Base-by-base conservation (phyloP, 169 alveolate species). In the Eimeria praecox region DNA sequence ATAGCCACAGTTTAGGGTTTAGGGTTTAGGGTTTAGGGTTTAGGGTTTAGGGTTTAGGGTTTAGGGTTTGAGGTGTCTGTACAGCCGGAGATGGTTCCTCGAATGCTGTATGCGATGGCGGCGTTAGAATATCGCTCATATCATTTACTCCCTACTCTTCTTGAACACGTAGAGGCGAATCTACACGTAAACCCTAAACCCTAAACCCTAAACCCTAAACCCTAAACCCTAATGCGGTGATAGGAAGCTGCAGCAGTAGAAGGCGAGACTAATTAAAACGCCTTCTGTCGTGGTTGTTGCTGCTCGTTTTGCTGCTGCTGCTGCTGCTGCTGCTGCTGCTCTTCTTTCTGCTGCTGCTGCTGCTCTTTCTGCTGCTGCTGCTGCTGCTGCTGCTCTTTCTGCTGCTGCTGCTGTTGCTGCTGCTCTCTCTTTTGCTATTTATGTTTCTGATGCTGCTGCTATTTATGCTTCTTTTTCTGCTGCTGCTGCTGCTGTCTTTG, bases 111-210 rank as follows among this genome's bases (percentile, higher is more conserved):
- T 87, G 98, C 99, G n/a, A 46, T 97, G 96, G 94, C 98, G 14
- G 98, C 98, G 24, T 94, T 98, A 87, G 99, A 98, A 90, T 98
- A 98, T 46, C 96, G 99, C 38, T 97, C 98, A 54, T 97, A 98
- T 97, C 98, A 95, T 71, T 96, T 98, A 35, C 96, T 98, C 24
- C 96, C 98, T 9, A 95, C 97, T 20, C 89, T 98, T 20, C 95
- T 97, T 22, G 97, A 95, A 40, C 73, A 97, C 73, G 96, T 97
- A 27, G 98, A 96, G 90, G 93, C 78, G 20, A 89, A 98, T 69
- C 73, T 97, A 38, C 94, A 96, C 33, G 97, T 95, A 62, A 56
- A 90, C 75, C 44, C 90, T 49, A 56, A 30, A 52, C n/a, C 87
- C 30, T 30, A 20, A 9, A 35, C 62, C 33, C 22, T 56, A 56